Percentiles rank a stretch among this genome's conserved stretches.
These are phyloP conservation scores for Ambrosia hybrid DNA, from an alignment of 140 eudicot species.

Conservation along the genomic window DNA sequence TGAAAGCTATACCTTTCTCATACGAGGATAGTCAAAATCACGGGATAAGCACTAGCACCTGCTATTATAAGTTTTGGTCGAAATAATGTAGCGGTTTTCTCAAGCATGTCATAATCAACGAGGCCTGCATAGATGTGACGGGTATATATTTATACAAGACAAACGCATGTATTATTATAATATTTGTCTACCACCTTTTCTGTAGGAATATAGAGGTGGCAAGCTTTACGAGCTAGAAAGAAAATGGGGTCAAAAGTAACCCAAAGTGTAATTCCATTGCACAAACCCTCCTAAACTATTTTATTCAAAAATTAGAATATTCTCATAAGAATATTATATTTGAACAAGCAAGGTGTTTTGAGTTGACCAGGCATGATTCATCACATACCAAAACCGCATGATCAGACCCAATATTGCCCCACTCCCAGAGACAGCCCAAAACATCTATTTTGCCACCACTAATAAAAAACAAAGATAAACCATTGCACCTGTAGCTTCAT, in stretches of 20 bases:
- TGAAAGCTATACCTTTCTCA: slow-evolving; percentile 74
- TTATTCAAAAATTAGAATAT: not conserved
- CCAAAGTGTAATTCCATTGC: no score
- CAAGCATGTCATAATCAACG: slow-evolving; percentile 96
- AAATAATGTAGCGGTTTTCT: slow-evolving; percentile 85
- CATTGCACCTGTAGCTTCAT: slow-evolving; percentile 76
- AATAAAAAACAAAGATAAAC: not conserved
- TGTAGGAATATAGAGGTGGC: no score
- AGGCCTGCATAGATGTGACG: slow-evolving; percentile 47
- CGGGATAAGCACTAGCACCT: slow-evolving; percentile 99
- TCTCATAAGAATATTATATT: no score
- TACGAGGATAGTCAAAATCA: slow-evolving; percentile 93
- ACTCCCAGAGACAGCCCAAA: no score
- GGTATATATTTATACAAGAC: not conserved
- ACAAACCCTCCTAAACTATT: no score
- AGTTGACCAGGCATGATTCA: no score
- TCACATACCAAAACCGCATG: no score
- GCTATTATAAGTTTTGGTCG: slow-evolving; percentile 96
- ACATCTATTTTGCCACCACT: no score
- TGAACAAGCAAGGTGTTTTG: no score
- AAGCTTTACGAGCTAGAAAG: not conserved
- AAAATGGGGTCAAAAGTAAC: no score
- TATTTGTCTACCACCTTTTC: no score
- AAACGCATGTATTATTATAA: not conserved
- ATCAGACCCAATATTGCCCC: no score